Evolutionary conservation across 2,329 filamentous ascomycete species (phyloP), one percentile per base, ranked within the genome.

Genomic region (Trichoderma sp.): DNA sequence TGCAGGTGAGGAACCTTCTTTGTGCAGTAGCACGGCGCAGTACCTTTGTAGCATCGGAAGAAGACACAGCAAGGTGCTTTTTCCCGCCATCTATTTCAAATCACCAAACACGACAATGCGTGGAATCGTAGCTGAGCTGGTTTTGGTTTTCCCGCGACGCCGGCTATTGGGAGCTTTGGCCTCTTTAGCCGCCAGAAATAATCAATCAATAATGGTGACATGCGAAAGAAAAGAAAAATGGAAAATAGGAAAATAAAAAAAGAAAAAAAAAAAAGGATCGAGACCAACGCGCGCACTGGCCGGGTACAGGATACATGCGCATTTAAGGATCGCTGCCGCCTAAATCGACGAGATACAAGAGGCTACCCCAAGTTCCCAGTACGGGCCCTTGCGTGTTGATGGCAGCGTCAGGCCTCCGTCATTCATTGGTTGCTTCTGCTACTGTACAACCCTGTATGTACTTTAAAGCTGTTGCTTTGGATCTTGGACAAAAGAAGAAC

Each of bases 401-500:
- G 29, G 27, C n/a, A 57, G 55, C 29, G 63, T 66, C 53, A 66
- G 53, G 53, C 37, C 31, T 66, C 57, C 53, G 63, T 66, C 63
- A 66, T 49, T 58, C 19, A 24, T 24, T 49, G 21, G 33, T 11
- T 35, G 11, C 5, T 24, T 49, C 13, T 49, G 21, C n/a, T 24
- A 27, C 27, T 27, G 2, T 27, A 27, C 4, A 27, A n/a, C n/a
- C n/a, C 27, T 27, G 27, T 27, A 27, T 27, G 27, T 27, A 27
- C 27, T 27, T 27, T 27, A 27, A 27, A 2, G 33, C 16, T 33
- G 33, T 13, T 21, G 35, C 24, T 7, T 8, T 27, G n/a, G 4
- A 4, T n/a, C 6, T 19, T 49, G n/a, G 19, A 13, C 57, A 27
- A 58, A 7, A 27, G 56, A 40, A 40, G 35, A 57, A 11, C 31